Conservation (phyloP, 78 protist genomes). For the Paulinella micropora region DNA sequence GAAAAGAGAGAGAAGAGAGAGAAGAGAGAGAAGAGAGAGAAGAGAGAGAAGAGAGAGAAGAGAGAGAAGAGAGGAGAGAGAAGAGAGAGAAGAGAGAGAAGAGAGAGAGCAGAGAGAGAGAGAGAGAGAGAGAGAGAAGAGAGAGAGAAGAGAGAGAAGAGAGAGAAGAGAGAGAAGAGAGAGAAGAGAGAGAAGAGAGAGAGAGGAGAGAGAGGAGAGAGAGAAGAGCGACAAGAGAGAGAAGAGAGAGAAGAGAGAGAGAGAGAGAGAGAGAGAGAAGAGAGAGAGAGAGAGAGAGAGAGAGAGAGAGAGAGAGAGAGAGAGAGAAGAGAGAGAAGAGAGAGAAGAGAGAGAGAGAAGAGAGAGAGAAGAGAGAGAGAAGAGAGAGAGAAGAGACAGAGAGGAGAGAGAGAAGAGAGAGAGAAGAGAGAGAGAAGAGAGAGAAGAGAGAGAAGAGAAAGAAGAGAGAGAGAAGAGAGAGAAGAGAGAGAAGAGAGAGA, state of each 20-base stretch:
- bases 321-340: neutral
- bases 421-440: neutral
- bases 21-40: neutral
- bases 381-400: neutral
- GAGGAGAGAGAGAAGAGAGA: neutral
- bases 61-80: neutral
- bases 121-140: neutral
- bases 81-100: neutral
- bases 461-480: neutral
- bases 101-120: neutral
- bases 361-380: neutral
- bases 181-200: neutral
- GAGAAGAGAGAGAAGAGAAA: too few relatives aligned
- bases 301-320: neutral
- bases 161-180: neutral
- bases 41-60: neutral
- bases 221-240: neutral
- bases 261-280: neutral
- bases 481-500: neutral
- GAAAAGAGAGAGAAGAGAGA: neutral
- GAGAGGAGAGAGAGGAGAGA: neutral
- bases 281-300: neutral
- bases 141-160: neutral
- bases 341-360: neutral
- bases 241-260: neutral